These are phyloP conservation scores for Suillus brevipes DNA, from an alignment of 768 basidiomycete genomes.

Conservation along the genomic window DNA sequence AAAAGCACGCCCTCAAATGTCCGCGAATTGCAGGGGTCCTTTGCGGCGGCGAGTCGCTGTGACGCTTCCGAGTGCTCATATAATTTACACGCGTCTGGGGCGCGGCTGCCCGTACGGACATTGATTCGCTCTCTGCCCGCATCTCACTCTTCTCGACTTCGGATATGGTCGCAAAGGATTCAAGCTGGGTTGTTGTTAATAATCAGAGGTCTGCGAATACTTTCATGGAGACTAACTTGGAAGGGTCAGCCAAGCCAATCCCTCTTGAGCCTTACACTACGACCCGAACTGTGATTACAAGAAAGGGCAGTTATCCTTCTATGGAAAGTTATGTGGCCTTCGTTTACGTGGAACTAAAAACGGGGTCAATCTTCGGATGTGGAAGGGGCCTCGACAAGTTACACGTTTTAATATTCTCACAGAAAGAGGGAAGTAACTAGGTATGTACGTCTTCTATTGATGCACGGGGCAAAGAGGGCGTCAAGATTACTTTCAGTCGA, in stretches of 20 bases:
- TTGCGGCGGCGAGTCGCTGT: constrained; percentile 1
- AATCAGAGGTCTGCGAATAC: neutral
- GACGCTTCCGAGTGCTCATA: neutral
- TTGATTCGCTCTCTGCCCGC: neutral
- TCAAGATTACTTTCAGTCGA: constrained; percentile 8
- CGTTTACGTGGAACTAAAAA: neutral
- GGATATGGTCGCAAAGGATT: neutral
- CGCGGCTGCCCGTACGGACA: neutral
- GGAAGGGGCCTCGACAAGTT: neutral
- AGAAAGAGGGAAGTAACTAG: constrained; percentile 22
- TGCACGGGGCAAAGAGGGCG: constrained; percentile 13
- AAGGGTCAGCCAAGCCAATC: neutral
- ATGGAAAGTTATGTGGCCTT: neutral
- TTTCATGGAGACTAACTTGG: neutral
- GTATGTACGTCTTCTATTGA: constrained; percentile 23
- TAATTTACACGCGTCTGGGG: neutral
- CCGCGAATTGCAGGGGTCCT: constrained; percentile 18
- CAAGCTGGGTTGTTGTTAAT: neutral
- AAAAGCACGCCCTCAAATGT: constrained; percentile 21
- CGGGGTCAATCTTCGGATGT: neutral
- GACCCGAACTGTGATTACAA: neutral
- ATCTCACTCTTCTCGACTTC: neutral
- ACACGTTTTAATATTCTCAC: constrained; percentile 17
- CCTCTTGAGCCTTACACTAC: neutral
- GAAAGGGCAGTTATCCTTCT: neutral